These are phyloP conservation scores for Mimosa pudica DNA, from an alignment of 306 rosid genomes.

Conservation along the genomic window DNA sequence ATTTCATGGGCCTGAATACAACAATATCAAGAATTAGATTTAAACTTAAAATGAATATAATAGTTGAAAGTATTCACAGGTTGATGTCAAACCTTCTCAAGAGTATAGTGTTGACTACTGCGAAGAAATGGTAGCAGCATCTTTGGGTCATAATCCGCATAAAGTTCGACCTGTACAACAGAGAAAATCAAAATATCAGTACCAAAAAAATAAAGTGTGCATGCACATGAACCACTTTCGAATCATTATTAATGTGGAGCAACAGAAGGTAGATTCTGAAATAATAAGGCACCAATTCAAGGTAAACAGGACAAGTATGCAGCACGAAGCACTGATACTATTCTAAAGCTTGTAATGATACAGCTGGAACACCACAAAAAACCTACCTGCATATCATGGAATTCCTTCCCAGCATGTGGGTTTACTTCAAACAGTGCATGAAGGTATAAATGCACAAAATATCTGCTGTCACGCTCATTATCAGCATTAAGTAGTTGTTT, in stretches of 20 bases:
- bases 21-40: constrained; percentile 34
- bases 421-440: constrained; percentile 92
- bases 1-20: constrained; percentile 82
- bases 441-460: constrained; percentile 77
- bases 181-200: constrained; percentile 23
- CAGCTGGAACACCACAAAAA: constrained; percentile 24
- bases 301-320: background rate
- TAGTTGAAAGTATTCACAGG: constrained; percentile 30
- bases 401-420: constrained; percentile 90
- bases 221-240: constrained; percentile 6
- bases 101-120: constrained; percentile 92
- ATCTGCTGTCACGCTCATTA: constrained; percentile 62
- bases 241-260: constrained; percentile 19
- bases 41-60: constrained; percentile 25
- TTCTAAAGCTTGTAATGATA: constrained; percentile 16
- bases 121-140: constrained; percentile 95
- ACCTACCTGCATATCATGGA: constrained; percentile 92
- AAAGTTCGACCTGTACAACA: constrained; percentile 81
- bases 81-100: constrained; percentile 77
- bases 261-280: background rate
- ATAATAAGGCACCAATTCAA: constrained; percentile 1
- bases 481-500: constrained; percentile 66
- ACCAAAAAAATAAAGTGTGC: constrained; percentile 25
- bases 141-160: constrained; percentile 91
- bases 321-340: background rate